Conservation (phyloP, 805 yeast species). For the Teunomyces aglyptinius region DNA sequence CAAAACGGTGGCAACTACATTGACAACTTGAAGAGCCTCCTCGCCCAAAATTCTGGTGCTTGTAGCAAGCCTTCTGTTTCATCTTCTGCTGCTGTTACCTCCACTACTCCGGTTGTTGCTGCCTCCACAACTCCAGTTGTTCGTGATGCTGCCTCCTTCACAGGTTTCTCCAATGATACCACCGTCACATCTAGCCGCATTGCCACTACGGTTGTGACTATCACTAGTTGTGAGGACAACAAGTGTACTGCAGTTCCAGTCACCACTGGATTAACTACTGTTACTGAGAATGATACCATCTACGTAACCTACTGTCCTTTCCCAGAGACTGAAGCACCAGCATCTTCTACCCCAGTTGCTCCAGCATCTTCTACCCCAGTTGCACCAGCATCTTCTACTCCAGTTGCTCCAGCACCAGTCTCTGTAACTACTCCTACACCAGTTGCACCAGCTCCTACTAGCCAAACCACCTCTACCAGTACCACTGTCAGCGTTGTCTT, state of each 20-base stretch:
- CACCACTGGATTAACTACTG: constrained; percentile 38
- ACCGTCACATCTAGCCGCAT: constrained; percentile 14
- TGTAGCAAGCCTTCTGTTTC: neutral
- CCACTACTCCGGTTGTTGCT: neutral
- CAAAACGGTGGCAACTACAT: constrained; percentile 16
- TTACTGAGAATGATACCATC: constrained; percentile 27
- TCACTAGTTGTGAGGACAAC: constrained; percentile 33
- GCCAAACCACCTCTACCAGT: constrained; percentile 3
- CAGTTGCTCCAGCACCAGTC: neutral
- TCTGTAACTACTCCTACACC: neutral
- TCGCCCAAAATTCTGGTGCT: constrained; percentile 8
- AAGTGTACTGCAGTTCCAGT: constrained; percentile 20
- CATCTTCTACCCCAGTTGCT: constrained; percentile 26
- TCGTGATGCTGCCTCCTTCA: constrained; percentile 21
- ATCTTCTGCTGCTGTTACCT: neutral
- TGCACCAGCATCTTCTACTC: neutral
- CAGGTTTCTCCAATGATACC: constrained; percentile 27
- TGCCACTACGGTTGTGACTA: constrained; percentile 29
- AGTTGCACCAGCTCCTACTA: neutral
- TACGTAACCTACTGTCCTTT: constrained; percentile 37
- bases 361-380: constrained; percentile 1
- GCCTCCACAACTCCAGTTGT: constrained; percentile 28
- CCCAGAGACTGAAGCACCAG: constrained; percentile 10
- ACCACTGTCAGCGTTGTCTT: constrained; percentile 5
- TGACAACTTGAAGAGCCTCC: neutral